Evolutionary conservation across 2,329 filamentous ascomycete species (phyloP), one percentile per base, ranked within the genome.

Genomic region (Penicillium verrucosum): DNA sequence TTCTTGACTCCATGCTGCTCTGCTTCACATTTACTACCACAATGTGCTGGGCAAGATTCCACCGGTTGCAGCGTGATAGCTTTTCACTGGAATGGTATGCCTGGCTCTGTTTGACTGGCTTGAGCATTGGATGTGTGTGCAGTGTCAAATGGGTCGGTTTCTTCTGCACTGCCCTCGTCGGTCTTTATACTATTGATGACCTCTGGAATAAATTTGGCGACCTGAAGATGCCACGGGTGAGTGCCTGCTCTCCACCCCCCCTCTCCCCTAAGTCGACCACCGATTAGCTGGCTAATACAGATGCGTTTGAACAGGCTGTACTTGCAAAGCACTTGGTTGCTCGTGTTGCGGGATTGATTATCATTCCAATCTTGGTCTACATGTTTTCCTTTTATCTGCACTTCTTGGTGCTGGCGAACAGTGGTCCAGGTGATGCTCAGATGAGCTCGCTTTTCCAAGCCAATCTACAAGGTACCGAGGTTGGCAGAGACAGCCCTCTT

Each of bases 371-470:
- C 70, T 79, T 93, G 57, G 91, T 99, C 68, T 99, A 99, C 80
- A 87, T 97, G 78, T 87, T 97, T 73, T 96, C 92, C 42, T 99
- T 99, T 75, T 95, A 89, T 67, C 78, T 96, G 52, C 94, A 99
- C 78, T 99, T 99, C 75, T 82, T 91, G 60, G 90, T 99, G 61
- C 84, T 99, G 57, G 90, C 95, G 75, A 93, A 91, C 77, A 93
- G 88, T 67, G 94, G 94, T 21, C 94, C 95, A 8, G 94, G 94
- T 53, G 94, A 99, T 79, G 94, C 94, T n/a, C 94, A 99, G 77
- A 99, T 99, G 94, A 97, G 92, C 79, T 99, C 94, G 27, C 85
- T 99, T 49, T 99, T 99, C 84, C 94, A 99, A 75, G 94, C 95
- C 46, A 99, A 99, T 72, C 83, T 99, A 37, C 88, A 86, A 68